phyloP scores from a whole-genome alignment of 257 asterid species.

The Solanum medicagineum region DNA sequence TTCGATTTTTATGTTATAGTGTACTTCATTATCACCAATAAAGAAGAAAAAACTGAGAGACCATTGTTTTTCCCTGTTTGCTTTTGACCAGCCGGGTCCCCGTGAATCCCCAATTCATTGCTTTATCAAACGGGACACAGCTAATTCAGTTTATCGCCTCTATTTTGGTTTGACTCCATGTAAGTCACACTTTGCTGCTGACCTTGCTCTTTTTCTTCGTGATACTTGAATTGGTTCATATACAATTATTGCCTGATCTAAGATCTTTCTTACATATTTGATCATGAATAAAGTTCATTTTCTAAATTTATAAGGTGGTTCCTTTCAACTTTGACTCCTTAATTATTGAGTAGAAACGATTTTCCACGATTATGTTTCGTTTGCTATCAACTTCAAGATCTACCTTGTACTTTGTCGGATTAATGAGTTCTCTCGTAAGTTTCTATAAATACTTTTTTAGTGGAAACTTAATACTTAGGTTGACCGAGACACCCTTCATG shows the following conservation, averaged over 20 bases:
- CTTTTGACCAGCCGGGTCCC: background rate
- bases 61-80: background rate
- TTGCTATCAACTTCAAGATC: background rate
- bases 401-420: background rate
- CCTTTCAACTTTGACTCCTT: background rate
- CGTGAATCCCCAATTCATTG: background rate
- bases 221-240: background rate
- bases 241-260: background rate
- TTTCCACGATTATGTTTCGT: background rate
- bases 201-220: background rate
- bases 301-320: background rate
- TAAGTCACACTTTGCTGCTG: background rate
- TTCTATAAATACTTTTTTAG: too few species aligned
- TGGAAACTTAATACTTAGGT: too few species aligned
- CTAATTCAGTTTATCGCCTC: background rate
- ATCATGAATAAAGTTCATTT: background rate
- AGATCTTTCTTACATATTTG: background rate
- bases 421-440: too few species aligned
- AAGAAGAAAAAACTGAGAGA: background rate
- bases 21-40: background rate
- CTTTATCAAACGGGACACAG: background rate
- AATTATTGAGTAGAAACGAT: background rate
- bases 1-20: background rate
- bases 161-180: background rate
- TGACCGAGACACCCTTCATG: too few species aligned